Base-by-base conservation (phyloP, 495 filamentous ascomycete species). In the Melanomma pulvis-pyrius region DNA sequence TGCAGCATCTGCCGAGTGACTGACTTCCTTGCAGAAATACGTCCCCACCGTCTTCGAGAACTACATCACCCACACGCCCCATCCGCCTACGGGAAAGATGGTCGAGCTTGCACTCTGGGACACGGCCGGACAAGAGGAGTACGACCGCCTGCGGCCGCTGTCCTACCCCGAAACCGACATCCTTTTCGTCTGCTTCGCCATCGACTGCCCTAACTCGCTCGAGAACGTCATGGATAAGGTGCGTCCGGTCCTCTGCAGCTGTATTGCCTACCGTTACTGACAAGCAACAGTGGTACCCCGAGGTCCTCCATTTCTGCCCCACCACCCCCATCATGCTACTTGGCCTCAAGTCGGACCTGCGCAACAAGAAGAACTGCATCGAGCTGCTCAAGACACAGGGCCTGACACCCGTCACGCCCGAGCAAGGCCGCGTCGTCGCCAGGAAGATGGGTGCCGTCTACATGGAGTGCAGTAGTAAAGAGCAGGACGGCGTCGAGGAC, bases 221-320 rank as follows among this genome's bases (percentile, higher is more conserved):
- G 94, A 98, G 70, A 98, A 98, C 74, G 94, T 98, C 58, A 89
- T 98, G 82, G 94, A 98, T 80, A 98, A 98, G 88, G 94, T 97
- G 76, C 60, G 82, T 73, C 11, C 34, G 17, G 17, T 13, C 30
- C 26, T 22, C 13, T 15, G 41, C 30, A 25, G n/a, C n/a, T 55
- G 26, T 52, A n/a, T 11, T 29, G 30, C 44, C 26, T 39, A 22
- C 57, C 26, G 52, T 64, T 77, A 67, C 76, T 63, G 25, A 26
- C 44, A 29, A 54, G 46, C 26, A 46, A 34, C 66, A 98, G 94
- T 98, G 94, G 94, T 98, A 97, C 72, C 94, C 94, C 64, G 94
- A 98, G 83, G 94, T 98, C 68, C 86, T 98, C 54, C 94, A 98
- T 76, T 98, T 98, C 82, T 98, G 94, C 80, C 96, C 94, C 11